phyloP scores from a whole-genome alignment of 345 rosid genomes.

The Mangifera indica region DNA sequence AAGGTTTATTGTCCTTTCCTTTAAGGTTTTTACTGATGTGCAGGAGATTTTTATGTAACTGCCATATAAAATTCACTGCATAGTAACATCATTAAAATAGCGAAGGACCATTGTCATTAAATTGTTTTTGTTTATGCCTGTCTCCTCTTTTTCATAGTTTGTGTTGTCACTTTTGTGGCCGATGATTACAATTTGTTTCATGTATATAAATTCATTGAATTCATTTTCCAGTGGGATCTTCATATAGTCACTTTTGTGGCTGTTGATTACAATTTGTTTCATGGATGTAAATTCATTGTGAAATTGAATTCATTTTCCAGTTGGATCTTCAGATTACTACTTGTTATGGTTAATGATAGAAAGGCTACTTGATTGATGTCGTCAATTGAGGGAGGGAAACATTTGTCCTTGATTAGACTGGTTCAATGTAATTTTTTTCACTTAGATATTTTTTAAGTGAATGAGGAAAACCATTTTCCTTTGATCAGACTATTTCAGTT shows the following conservation, averaged over 20 bases:
- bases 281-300: no score
- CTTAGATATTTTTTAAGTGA: no score
- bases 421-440: background rate
- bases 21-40: background rate
- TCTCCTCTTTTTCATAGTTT: no score
- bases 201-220: background rate
- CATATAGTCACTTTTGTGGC: no score
- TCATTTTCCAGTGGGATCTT: background rate
- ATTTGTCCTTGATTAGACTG: background rate
- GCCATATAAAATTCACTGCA: background rate
- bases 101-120: background rate
- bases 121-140: background rate
- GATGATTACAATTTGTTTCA: background rate
- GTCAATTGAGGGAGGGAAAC: background rate
- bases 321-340: no score
- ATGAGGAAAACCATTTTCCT: background rate
- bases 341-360: background rate
- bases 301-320: no score
- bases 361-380: background rate
- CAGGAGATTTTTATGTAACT: background rate
- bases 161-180: background rate
- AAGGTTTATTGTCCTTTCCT: background rate
- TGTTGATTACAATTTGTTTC: no score
- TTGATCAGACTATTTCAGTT: background rate
- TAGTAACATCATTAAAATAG: background rate